Percentiles rank a stretch among this genome's conserved stretches.
Conservation (phyloP, 495 filamentous ascomycete species). For the Aspergillus homomorphus region DNA sequence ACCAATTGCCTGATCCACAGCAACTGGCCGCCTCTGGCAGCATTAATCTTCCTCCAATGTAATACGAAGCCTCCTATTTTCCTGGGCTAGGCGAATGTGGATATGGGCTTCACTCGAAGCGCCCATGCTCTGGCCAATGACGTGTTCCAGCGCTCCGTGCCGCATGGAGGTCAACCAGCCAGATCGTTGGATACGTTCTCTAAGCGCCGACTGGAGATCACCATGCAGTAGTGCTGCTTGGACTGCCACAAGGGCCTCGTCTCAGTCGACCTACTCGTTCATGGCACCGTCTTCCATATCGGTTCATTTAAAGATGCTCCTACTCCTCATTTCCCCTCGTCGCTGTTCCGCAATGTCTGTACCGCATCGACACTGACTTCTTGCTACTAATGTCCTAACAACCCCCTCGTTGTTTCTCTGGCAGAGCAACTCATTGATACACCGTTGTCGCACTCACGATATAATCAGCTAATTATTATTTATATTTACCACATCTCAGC, state of each 20-base stretch:
- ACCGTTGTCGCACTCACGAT: no score
- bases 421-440: no score
- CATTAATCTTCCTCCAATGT: no score
- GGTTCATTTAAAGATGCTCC: background rate
- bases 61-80: background rate
- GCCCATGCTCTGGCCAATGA: constrained; percentile 10
- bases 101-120: constrained; percentile 2
- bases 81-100: background rate
- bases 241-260: background rate
- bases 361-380: no score
- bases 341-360: no score
- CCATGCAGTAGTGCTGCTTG: constrained; percentile 15
- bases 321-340: no score
- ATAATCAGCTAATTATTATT: no score
- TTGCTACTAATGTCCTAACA: no score
- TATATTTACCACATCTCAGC: no score
- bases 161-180: background rate
- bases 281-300: background rate
- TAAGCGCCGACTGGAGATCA: constrained; percentile 17
- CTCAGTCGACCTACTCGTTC: background rate
- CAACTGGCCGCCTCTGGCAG: no score
- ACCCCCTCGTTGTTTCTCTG: no score
- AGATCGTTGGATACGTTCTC: constrained; percentile 6
- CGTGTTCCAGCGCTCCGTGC: background rate
- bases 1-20: background rate